Conservation (phyloP, 140 eudicot species). For the Bidens hawaiensis region DNA sequence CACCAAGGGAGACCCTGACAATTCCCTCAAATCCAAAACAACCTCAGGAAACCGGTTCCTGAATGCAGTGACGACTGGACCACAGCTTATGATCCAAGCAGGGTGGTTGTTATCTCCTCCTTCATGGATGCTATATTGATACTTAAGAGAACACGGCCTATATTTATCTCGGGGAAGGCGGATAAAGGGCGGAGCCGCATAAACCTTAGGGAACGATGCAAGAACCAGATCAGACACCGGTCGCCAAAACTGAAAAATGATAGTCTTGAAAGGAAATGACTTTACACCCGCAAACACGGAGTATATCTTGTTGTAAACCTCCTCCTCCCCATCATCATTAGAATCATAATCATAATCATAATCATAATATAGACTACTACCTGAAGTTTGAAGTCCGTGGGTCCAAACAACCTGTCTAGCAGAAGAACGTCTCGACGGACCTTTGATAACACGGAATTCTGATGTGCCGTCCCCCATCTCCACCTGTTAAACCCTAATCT, state of each 20-base stretch:
- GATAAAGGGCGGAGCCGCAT: neutral
- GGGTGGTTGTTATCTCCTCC: neutral
- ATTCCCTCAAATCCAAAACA: neutral
- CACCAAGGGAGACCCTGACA: neutral
- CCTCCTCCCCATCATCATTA: too few relatives aligned
- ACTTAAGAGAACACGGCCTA: neutral
- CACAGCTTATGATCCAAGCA: neutral
- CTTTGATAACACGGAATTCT: too few relatives aligned
- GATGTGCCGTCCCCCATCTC: too few relatives aligned
- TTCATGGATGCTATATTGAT: neutral
- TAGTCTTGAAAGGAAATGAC: neutral
- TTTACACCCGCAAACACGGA: neutral
- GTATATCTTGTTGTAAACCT: neutral
- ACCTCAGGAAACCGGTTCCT: slow-evolving; percentile 9
- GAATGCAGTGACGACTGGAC: slow-evolving; percentile 8
- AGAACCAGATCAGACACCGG: neutral
- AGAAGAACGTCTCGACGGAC: too few relatives aligned
- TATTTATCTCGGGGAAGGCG: neutral
- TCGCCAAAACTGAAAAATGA: neutral
- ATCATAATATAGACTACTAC: too few relatives aligned
- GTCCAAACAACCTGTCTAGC: too few relatives aligned
- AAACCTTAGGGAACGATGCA: neutral
- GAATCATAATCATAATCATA: too few relatives aligned
- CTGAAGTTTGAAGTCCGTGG: too few relatives aligned
- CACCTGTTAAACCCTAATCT: too few relatives aligned